Evolutionary conservation across 805 yeast species (phyloP), one percentile per base, ranked within the genome.

Genomic region (Ogataea methylovora): DNA sequence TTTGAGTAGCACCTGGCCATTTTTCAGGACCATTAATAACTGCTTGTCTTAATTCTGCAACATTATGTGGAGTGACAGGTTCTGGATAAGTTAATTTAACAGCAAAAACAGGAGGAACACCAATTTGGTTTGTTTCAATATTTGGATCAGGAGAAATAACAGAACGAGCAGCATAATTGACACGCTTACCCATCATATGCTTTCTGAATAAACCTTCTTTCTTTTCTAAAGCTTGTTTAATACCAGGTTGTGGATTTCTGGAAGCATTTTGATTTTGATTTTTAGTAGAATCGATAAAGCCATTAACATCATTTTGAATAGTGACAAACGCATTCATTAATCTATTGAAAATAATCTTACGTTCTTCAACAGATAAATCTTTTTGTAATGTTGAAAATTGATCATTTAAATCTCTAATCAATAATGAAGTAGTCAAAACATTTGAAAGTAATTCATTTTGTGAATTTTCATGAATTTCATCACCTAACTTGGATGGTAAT

Each of bases 131-230:
- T 11, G 98, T 94, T 65, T 92, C 98, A 49, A 92, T 72, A 67
- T 84, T 92, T 37, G 99, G 99, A 65, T 92, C 99, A 5, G 97
- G 97, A 6, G 97, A 88, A 63, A 92, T 92, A 51, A 92, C 99
- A 8, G 98, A 90, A 65, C 99, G 86, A 33, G 98, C 98, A 35
- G 97, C 96, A 54, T 85, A 90, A 60, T 92, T 94, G 40, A 92
- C 99, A 69, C 99, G 87, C 71, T 92, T 92, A 58, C 99, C 99
- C 99, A 92, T 92, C 98, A 92, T 92, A 56, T 92, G 95, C 58
- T 90, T 92, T 69, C 99, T 78, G 71, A 92, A 92, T 44, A 90
- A 69, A 57, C 99, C 99, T 63, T 92, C 99, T 59, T 92, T 92
- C 78, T 92, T 90, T 62, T 92, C 99, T 53, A 92, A 69, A 9